Conservation (phyloP, 345 rosid species). For the Gossypium australe region DNA sequence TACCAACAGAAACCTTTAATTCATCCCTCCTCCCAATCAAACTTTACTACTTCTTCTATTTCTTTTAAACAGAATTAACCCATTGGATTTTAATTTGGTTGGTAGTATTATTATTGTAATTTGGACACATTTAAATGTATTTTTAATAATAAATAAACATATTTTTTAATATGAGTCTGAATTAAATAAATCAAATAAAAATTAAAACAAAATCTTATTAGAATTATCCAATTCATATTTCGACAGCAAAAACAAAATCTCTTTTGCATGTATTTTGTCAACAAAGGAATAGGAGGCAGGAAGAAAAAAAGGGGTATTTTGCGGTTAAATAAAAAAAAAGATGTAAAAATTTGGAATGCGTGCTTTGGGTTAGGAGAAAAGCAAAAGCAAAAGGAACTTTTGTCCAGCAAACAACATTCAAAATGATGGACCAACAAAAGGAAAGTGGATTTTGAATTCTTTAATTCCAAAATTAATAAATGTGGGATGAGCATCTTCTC, state of each 20-base stretch:
- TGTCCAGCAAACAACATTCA: slow-evolving; percentile 15
- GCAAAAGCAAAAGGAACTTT: slow-evolving; percentile 11
- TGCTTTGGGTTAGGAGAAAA: not conserved
- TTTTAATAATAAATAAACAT: too few relatives aligned
- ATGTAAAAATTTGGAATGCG: not conserved
- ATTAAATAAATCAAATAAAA: not conserved
- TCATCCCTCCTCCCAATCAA: too few relatives aligned
- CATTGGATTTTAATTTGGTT: too few relatives aligned
- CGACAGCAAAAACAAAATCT: too few relatives aligned
- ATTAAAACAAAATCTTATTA: not conserved
- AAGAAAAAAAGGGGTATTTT: not conserved
- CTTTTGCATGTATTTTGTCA: not conserved
- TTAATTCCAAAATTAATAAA: not conserved
- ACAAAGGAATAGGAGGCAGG: not conserved
- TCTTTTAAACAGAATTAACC: too few relatives aligned
- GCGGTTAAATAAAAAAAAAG: not conserved
- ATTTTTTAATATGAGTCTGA: not conserved
- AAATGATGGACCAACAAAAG: not conserved
- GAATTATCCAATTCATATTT: not conserved
- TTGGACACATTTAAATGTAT: too few relatives aligned
- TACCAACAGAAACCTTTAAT: too few relatives aligned
- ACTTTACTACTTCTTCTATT: too few relatives aligned
- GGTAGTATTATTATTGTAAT: too few relatives aligned
- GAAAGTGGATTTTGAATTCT: not conserved
- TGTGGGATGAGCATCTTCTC: not conserved